These are phyloP conservation scores for Psilocybe azurescens DNA, from an alignment of 768 basidiomycete species.

Conservation along the genomic window DNA sequence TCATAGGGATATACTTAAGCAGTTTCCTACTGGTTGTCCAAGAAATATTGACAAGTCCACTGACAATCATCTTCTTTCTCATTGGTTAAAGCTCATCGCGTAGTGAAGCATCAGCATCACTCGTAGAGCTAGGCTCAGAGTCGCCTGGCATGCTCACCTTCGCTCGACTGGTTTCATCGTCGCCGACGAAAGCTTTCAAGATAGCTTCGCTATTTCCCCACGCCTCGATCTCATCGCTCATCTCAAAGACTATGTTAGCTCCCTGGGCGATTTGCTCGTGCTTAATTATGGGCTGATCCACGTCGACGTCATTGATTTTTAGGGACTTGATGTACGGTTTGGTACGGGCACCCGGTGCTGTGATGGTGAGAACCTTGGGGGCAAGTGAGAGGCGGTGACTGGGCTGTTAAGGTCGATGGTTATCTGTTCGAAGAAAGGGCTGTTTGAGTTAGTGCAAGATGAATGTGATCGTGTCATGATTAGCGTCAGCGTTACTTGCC, in stretches of 20 bases:
- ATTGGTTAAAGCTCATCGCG: constrained; percentile 22
- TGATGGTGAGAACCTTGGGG: constrained; percentile 50
- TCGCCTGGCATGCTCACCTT: constrained; percentile 13
- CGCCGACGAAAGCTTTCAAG: constrained; percentile 21
- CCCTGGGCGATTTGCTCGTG: constrained; percentile 69
- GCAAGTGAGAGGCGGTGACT: constrained; percentile 7
- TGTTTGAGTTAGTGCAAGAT: constrained; percentile 17
- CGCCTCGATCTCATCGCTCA: constrained; percentile 49
- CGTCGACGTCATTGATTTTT: constrained; percentile 53
- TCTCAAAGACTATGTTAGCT: constrained; percentile 64
- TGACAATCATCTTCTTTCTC: background rate
- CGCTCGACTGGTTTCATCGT: background rate
- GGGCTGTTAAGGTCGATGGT: constrained; percentile 48
- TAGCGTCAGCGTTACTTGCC: background rate
- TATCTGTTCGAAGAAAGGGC: constrained; percentile 57
- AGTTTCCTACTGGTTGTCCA: no score
- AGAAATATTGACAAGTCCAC: background rate
- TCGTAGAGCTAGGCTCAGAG: constrained; percentile 11
- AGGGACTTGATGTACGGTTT: constrained; percentile 68
- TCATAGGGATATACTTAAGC: no score
- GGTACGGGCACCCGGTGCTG: constrained; percentile 58
- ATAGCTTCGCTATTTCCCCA: constrained; percentile 39
- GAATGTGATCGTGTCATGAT: background rate
- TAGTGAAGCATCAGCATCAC: constrained; percentile 10
- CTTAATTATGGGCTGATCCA: constrained; percentile 52